phyloP scores from a whole-genome alignment of 495 filamentous ascomycete genomes.

The Venustampulla echinocandica region DNA sequence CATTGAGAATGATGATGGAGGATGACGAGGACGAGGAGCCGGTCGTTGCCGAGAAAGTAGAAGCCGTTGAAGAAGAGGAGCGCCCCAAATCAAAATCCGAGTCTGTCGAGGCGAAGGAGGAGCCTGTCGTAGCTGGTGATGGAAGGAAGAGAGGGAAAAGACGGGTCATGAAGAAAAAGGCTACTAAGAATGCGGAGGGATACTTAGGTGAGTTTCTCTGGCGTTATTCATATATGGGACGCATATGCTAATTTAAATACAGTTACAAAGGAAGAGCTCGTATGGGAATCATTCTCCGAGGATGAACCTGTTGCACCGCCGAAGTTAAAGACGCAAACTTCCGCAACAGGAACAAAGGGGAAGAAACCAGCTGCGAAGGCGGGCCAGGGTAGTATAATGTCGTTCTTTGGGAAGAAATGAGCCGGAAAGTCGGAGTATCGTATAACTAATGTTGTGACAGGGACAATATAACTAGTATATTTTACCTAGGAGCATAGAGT shows the following conservation, averaged over 20 bases:
- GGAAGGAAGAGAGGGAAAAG: slow-evolving; percentile 74
- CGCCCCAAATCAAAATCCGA: slow-evolving; percentile 17
- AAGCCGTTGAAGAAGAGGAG: slow-evolving; percentile 4
- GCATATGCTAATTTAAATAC: slow-evolving; percentile 6
- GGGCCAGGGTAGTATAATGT: slow-evolving; percentile 85
- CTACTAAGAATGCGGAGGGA: slow-evolving; percentile 43
- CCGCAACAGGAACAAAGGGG: slow-evolving; percentile 27
- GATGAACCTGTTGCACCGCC: slow-evolving; percentile 60
- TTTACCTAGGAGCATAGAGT: too few species aligned
- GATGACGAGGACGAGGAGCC: slow-evolving; percentile 7
- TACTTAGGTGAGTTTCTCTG: slow-evolving; percentile 37
- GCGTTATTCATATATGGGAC: neutral
- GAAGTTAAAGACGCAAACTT: slow-evolving; percentile 46
- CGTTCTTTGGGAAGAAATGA: slow-evolving; percentile 84
- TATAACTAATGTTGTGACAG: too few species aligned
- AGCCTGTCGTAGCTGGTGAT: slow-evolving; percentile 35
- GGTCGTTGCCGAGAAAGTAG: slow-evolving; percentile 9
- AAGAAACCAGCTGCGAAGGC: slow-evolving; percentile 55
- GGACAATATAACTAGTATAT: too few species aligned
- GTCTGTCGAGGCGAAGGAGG: slow-evolving; percentile 26
- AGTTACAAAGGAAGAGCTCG: slow-evolving; percentile 84
- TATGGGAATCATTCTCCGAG: slow-evolving; percentile 93
- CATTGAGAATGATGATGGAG: slow-evolving; percentile 71
- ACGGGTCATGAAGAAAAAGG: slow-evolving; percentile 83
- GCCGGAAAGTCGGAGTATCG: too few species aligned